Base-by-base conservation (phyloP, 495 filamentous ascomycete genomes). In the Podospora bellae-mahoneyi region DNA sequence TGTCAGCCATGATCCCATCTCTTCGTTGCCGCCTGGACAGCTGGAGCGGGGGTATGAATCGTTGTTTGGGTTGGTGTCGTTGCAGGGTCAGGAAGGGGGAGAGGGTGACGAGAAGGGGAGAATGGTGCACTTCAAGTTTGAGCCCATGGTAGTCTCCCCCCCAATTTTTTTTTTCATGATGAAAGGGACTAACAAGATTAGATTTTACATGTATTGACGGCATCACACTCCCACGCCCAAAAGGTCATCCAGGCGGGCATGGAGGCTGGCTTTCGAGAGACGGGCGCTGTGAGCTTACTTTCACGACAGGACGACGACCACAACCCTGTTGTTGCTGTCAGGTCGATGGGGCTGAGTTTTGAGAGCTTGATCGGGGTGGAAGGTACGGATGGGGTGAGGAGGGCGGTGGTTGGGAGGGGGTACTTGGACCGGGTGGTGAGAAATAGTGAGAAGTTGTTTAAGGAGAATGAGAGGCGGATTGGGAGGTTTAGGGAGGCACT, bases 101-200 rank as follows among this genome's bases (percentile, higher is more conserved):
- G 65, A 27, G 6, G 2, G 34, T 20, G 30, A 54, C 9, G 59
- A 61, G 62, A 71, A 80, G 57, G 76, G 76, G 64, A 85, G 91
- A 69, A 83, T 92, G 72, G 86, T 96, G 55, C 92, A 92, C 75
- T 91, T 97, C 81, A 94, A 95, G 77, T 97, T 94, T 74, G 94
- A 97, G 75, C 91, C 94, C 39, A 91, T 98, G 92, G 94, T 95
- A 84, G 1, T 32, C 69, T 87, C 69, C 59, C 23, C 68, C 39
- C 68, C 20, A 59, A 19, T 60, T 48, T 26, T 16, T 27, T 10
- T 64, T 27, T 23, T 13, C 23, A 23, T 23, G 23, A 15, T 27
- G 19, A 60, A 32, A 5, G 18, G 19, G 28, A 27, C 66, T 75
- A 65, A 76, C 67, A 28, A 23, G 44, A 26, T 20, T 4, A 96